A percentile compares a stretch with the other conserved stretches of the same genome.
phyloP scores from a whole-genome alignment of 257 asterid genomes.

The Solanum paucissectum region DNA sequence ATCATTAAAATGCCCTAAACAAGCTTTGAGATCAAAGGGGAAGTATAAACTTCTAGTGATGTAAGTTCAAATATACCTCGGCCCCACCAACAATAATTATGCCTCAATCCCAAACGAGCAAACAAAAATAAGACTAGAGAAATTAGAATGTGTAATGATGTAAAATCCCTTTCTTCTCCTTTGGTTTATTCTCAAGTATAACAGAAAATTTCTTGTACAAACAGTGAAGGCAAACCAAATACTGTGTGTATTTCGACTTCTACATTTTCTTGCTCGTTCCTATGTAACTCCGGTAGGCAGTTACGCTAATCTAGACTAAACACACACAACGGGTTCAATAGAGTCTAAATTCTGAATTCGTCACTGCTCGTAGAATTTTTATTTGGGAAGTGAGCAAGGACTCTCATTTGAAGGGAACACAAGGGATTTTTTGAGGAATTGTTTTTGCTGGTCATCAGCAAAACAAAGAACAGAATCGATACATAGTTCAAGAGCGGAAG shows the following conservation, averaged over 20 bases:
- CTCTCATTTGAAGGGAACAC: conserved; percentile 20
- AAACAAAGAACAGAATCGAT: conserved; percentile 45
- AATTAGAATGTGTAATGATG: not conserved
- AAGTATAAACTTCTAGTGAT: not conserved
- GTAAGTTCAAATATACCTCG: not conserved
- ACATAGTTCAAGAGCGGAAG: conserved; percentile 34
- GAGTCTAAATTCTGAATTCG: not conserved
- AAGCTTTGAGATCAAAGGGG: not conserved
- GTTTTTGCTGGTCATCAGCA: conserved; percentile 45
- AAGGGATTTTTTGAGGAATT: conserved; percentile 27
- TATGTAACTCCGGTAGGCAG: not conserved
- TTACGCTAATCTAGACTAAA: not conserved
- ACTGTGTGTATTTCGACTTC: not conserved
- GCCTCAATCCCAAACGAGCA: not conserved
- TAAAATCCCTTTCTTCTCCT: not conserved
- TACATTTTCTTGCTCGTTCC: not conserved
- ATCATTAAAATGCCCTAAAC: not conserved
- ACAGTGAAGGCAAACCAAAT: not conserved
- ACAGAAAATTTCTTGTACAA: not conserved
- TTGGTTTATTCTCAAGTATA: not conserved
- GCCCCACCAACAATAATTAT: not conserved
- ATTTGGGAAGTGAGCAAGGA: conserved; percentile 34
- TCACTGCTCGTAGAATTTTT: not conserved
- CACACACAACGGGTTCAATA: not conserved
- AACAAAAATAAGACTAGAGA: not conserved